Percentiles rank a stretch among this genome's conserved stretches.
Conservation (phyloP, 345 rosid species). For the Salix arbutifolia region DNA sequence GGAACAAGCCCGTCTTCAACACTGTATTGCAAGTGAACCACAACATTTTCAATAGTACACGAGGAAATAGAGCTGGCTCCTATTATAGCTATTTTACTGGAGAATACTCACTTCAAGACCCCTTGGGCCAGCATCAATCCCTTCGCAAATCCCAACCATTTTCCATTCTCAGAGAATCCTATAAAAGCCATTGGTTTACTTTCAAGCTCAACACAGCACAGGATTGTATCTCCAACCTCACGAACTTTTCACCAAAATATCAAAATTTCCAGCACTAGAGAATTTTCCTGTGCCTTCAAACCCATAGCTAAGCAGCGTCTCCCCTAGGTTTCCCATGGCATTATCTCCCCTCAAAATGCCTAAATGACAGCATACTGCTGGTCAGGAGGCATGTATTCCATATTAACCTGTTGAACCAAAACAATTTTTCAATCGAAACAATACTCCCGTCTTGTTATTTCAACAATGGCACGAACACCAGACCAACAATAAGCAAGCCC, state of each 20-base stretch:
- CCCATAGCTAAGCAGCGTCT: constrained; percentile 31
- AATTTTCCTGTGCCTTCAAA: constrained; percentile 36
- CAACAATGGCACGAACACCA: constrained; percentile 33
- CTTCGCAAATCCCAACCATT: constrained; percentile 35
- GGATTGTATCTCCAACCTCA: constrained; percentile 29
- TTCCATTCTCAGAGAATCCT: constrained; percentile 36
- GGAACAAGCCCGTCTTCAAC: constrained; percentile 27
- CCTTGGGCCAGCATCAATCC: constrained; percentile 21
- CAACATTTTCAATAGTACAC: constrained; percentile 34
- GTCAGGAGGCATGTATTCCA: constrained; percentile 29
- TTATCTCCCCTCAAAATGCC: constrained; percentile 33
- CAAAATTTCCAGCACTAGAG: constrained; percentile 23
- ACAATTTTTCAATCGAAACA: constrained; percentile 30
- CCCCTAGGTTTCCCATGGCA: constrained; percentile 31
- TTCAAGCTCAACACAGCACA: constrained; percentile 37
- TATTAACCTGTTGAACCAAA: constrained; percentile 23
- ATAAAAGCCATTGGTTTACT: constrained; percentile 29
- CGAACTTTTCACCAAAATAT: constrained; percentile 27
- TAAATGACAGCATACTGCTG: constrained; percentile 33
- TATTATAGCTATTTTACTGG: constrained; percentile 2
- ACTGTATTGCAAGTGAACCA: constrained; percentile 32
- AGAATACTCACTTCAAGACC: constrained; percentile 27
- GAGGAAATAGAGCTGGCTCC: constrained; percentile 33
- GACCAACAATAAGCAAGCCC: constrained; percentile 46
- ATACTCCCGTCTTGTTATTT: constrained; percentile 33